Conservation (phyloP, 1,284 basidiomycete genomes). For the Ustilago esculenta region DNA sequence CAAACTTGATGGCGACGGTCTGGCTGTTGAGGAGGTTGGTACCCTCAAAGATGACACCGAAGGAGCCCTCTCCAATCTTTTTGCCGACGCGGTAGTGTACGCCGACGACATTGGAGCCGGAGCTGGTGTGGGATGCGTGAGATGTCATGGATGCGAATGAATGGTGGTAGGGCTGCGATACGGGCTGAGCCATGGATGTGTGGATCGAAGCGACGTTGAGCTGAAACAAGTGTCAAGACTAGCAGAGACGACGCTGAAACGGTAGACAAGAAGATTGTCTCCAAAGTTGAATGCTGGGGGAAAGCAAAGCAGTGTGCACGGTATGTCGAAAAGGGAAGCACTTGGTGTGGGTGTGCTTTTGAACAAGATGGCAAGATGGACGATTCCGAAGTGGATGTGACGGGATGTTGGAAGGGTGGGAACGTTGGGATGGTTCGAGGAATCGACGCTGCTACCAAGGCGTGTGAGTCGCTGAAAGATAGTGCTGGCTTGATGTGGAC, state of each 20-base stretch:
- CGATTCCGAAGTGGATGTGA: background rate
- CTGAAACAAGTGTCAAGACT: too few relatives aligned
- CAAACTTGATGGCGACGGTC: constrained; percentile 98
- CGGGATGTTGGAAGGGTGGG: background rate
- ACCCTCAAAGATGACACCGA: constrained; percentile 97
- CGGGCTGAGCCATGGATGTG: constrained; percentile 26
- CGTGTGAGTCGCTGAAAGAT: background rate
- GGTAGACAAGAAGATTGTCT: too few relatives aligned
- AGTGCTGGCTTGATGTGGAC: background rate
- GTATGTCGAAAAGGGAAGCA: too few relatives aligned
- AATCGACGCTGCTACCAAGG: too few relatives aligned
- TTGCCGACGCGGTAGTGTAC: constrained; percentile 85
- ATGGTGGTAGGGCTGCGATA: constrained; percentile 40
- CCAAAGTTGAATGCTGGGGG: too few relatives aligned
- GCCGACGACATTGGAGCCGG: constrained; percentile 66
- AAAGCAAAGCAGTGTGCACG: too few relatives aligned
- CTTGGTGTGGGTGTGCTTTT: too few relatives aligned
- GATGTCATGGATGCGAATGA: constrained; percentile 56
- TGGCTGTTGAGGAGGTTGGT: constrained; percentile 94
- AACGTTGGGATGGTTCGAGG: too few relatives aligned
- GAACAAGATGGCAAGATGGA: too few relatives aligned
- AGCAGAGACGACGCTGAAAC: too few relatives aligned
- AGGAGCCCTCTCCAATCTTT: constrained; percentile 75
- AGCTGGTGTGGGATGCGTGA: constrained; percentile 58
- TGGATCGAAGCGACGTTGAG: too few relatives aligned